A percentile compares a stretch with the other conserved stretches of the same genome.
phyloP scores from a whole-genome alignment of 768 basidiomycete genomes.

The Zangia roseola region DNA sequence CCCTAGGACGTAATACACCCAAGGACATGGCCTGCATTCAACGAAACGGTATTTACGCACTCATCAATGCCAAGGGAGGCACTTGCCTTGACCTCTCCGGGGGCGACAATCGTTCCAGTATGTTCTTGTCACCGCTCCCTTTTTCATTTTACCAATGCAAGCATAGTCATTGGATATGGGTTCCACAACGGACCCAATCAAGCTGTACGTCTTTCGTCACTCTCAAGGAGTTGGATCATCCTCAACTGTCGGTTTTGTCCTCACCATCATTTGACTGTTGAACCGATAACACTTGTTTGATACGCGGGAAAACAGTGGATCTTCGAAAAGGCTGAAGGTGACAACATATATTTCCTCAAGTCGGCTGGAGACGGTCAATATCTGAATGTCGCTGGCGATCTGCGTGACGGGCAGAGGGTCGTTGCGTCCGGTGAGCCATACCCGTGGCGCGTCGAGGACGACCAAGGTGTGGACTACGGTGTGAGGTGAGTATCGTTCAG shows the following conservation, averaged over 20 bases:
- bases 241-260: background rate
- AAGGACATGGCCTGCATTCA: constrained; percentile 26
- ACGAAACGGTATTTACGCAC: constrained; percentile 40
- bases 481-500: constrained; percentile 40
- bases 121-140: constrained; percentile 8
- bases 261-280: background rate
- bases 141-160: background rate
- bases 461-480: constrained; percentile 29
- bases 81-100: constrained; percentile 59
- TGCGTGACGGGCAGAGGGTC: constrained; percentile 39
- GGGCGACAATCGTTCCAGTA: constrained; percentile 46
- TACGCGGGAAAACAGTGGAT: constrained; percentile 42
- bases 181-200: constrained; percentile 48
- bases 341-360: constrained; percentile 41
- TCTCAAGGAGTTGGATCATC: no score
- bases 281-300: no score
- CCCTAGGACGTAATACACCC: background rate
- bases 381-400: constrained; percentile 35
- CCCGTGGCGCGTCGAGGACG: constrained; percentile 54
- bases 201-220: constrained; percentile 31
- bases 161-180: constrained; percentile 49
- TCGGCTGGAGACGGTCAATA: constrained; percentile 41
- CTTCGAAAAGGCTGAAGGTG: constrained; percentile 27
- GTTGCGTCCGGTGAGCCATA: constrained; percentile 37
- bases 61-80: constrained; percentile 51